These are phyloP conservation scores for Plasmodium malariae DNA, from an alignment of 169 alveolate genomes.

Conservation along the genomic window DNA sequence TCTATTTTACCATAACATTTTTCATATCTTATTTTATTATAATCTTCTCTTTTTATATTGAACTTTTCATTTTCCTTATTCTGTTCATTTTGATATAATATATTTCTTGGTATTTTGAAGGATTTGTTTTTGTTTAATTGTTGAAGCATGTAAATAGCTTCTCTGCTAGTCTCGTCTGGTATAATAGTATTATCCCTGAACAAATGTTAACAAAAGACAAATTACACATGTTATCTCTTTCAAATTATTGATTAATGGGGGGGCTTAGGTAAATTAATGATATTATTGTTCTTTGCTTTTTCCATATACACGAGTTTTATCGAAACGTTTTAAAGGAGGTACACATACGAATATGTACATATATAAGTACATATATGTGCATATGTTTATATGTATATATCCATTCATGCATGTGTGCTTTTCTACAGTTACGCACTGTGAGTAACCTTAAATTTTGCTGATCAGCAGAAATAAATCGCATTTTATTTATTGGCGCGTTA, in stretches of 20 bases:
- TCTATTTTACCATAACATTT: background rate
- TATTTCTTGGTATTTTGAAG: background rate
- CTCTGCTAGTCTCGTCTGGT: slow-evolving; percentile 15
- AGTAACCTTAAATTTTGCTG: slow-evolving; percentile 19
- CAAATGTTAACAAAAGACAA: background rate
- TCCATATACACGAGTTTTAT: no score
- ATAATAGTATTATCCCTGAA: slow-evolving; percentile 22
- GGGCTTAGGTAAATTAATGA: no score
- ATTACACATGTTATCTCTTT: no score
- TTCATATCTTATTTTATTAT: background rate
- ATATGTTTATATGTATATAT: background rate
- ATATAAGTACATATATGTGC: background rate
- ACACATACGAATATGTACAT: background rate
- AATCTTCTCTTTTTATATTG: background rate
- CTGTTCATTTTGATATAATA: background rate
- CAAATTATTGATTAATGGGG: no score
- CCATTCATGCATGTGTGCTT: background rate
- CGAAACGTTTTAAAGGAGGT: no score
- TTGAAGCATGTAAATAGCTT: slow-evolving; percentile 11
- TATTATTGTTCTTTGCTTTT: no score
- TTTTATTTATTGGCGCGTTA: background rate
- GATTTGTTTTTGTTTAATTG: slow-evolving; percentile 12
- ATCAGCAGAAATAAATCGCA: slow-evolving; percentile 1
- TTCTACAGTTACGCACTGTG: background rate
- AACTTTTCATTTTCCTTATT: background rate